These are phyloP conservation scores for Camptophora hylomeconis DNA, from an alignment of 2,329 filamentous ascomycete genomes.

Conservation along the genomic window DNA sequence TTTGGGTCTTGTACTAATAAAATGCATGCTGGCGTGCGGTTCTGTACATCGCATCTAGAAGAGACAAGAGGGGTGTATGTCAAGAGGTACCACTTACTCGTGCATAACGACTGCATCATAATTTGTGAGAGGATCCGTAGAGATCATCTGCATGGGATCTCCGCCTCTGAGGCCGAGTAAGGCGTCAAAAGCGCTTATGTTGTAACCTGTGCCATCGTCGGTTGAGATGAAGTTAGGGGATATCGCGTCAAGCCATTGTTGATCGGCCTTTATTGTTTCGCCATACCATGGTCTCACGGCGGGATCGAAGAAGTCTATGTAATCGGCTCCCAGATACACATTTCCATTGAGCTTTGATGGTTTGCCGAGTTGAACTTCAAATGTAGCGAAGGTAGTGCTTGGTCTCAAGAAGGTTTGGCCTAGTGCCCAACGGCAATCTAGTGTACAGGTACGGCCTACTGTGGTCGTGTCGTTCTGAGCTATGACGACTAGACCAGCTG, in stretches of 20 bases:
- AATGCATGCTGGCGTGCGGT: too few species aligned
- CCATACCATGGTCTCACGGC: neutral
- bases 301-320: neutral
- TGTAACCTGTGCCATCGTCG: too few species aligned
- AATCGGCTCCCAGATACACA: neutral
- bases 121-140: too few species aligned
- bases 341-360: neutral
- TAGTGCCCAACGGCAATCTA: neutral
- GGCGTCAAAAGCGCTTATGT: too few species aligned
- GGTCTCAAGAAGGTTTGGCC: neutral
- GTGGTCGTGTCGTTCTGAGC: neutral
- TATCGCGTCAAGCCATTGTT: conserved; percentile 1
- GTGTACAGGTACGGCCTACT: conserved; percentile 1
- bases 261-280: conserved; percentile 1
- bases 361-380: neutral
- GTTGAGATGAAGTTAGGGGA: neutral
- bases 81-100: too few species aligned
- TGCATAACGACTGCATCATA: too few species aligned
- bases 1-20: too few species aligned
- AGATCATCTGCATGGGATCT: too few species aligned
- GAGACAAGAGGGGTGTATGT: too few species aligned
- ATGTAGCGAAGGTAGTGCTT: neutral
- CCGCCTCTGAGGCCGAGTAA: too few species aligned
- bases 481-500: too few species aligned
- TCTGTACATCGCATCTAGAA: too few species aligned